Evolutionary conservation across 257 asterid species (phyloP).

Genomic region (Lantana camara): DNA sequence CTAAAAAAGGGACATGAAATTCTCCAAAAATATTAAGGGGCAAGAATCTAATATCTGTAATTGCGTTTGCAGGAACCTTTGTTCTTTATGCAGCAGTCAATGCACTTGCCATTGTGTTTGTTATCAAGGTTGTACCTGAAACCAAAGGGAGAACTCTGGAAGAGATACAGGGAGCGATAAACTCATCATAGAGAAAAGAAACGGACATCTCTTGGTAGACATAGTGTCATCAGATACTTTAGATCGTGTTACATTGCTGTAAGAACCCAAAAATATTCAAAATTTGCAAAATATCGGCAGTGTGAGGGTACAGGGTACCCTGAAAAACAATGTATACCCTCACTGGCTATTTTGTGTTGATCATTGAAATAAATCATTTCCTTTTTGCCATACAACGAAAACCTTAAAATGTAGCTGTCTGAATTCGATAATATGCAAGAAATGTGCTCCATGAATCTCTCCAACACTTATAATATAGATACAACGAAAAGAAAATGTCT

Average conservation of each 20-base stretch:
- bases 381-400: neutral
- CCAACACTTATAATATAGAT: too few relatives aligned
- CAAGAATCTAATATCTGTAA: neutral
- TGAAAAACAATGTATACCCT: neutral
- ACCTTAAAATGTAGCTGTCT: too few relatives aligned
- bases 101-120: slow-evolving; percentile 69
- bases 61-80: slow-evolving; percentile 70
- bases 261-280: neutral
- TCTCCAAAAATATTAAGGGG: neutral
- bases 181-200: slow-evolving; percentile 31
- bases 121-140: slow-evolving; percentile 81
- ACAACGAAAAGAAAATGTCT: too few relatives aligned
- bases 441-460: too few relatives aligned
- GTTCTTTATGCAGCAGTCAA: slow-evolving; percentile 70
- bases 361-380: neutral
- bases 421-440: too few relatives aligned
- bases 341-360: neutral
- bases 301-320: neutral
- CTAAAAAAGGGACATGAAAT: too few relatives aligned
- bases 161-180: slow-evolving; percentile 75
- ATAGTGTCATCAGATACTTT: neutral
- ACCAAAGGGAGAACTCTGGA: slow-evolving; percentile 90
- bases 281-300: neutral
- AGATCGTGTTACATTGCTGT: neutral
- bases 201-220: neutral